Evolutionary conservation across 2,329 filamentous ascomycete genomes (phyloP), one percentile per base, ranked within the genome.

Genomic region (Nothophoma quercina): DNA sequence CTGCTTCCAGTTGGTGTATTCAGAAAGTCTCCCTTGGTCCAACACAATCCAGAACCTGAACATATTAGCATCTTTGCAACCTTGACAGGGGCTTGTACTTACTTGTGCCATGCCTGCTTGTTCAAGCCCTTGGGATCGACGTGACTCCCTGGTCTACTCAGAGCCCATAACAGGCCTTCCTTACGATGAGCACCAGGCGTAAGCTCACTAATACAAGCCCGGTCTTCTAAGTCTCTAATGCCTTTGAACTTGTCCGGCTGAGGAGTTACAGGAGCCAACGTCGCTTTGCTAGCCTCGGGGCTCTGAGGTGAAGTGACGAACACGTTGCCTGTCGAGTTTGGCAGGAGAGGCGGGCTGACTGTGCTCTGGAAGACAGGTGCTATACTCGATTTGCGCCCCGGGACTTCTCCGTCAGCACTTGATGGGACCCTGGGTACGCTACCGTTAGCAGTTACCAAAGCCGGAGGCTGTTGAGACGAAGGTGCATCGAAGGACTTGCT

Each of bases 1-100:
- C 72, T 99, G 91, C 76, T 99, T 99, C 95, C 95, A 99, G 73
- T 99, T 98, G 72, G 93, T 96, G 76, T 99, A 99, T 71, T 99
- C 95, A 1, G 93, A 97, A 13, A 99, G 82, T 72, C 95, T 96
- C 19, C 95, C 95, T 75, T 96, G 93, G 71, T 98, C 96, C 35
- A 99, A 82, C 2, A 99, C 95, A 59, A 99, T 96, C 95, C 95
- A 99, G 76, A 98, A 99, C 70, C 92, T 96, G 64, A 21, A 16
- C 35, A 30, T 13, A 50, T 79, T 63, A 79, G 63, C 28, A 28
- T 45, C 39, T 10, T 15, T 15, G 18, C 19, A 26, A n/a, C n/a
- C 19, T 5, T 19, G n/a, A 10, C 12, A 5, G 3, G 7, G 2
- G 3, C 2, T 33, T 28, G 6, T 12, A 83, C 89, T 78, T 80